Evolutionary conservation across 1,284 basidiomycete species (phyloP).

Genomic region (Cutaneotrichosporon sp.): DNA sequence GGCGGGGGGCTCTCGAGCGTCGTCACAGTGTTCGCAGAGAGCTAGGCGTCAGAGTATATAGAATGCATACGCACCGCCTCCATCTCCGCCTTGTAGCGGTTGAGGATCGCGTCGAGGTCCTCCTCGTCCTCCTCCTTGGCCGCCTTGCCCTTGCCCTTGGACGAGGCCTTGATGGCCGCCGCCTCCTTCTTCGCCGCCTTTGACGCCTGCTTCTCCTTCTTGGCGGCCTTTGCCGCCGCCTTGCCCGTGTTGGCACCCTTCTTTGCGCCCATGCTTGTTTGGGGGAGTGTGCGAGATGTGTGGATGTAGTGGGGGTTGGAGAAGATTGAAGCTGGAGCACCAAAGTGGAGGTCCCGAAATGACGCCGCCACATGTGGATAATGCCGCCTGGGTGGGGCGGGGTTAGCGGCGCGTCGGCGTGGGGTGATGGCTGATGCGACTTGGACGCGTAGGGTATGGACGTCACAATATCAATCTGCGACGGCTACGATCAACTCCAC

Average conservation of each 20-base stretch:
- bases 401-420: constrained; percentile 3
- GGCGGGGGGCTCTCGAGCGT: constrained; percentile 62
- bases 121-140: constrained; percentile 65
- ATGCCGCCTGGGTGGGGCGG: constrained; percentile 3
- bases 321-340: neutral
- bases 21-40: constrained; percentile 61
- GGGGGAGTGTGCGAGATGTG: neutral
- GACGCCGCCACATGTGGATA: neutral
- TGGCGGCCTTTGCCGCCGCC: constrained; percentile 63
- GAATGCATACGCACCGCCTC: constrained; percentile 63
- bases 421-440: neutral
- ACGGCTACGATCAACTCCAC: too few relatives aligned
- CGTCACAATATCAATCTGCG: constrained; percentile 6
- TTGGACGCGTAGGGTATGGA: neutral
- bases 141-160: constrained; percentile 49
- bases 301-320: neutral
- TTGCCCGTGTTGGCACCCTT: constrained; percentile 49
- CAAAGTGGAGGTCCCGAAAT: constrained; percentile 26
- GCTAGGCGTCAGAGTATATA: constrained; percentile 75
- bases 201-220: constrained; percentile 64
- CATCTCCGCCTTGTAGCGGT: constrained; percentile 51
- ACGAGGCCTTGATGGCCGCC: constrained; percentile 58
- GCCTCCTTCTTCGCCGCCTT: constrained; percentile 66
- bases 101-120: constrained; percentile 77
- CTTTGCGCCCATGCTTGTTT: constrained; percentile 23